A percentile compares a stretch with the other conserved stretches of the same genome.
Conservation (phyloP, 2,329 filamentous ascomycete genomes). For the Immersiporthe knoxdaviesiana region DNA sequence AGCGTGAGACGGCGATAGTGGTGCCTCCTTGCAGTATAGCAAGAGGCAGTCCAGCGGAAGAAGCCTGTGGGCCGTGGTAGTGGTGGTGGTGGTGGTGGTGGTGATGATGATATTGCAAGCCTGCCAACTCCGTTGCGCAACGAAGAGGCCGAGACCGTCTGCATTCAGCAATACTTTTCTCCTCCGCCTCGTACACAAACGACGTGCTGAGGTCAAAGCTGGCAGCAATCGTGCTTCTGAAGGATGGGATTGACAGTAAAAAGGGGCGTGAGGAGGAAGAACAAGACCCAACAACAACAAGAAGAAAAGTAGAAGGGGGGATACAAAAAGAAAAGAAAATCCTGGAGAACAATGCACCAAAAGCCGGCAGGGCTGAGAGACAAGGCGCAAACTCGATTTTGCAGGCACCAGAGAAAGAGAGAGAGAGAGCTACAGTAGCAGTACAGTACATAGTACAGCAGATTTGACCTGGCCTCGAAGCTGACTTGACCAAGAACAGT, state of each 20-base stretch:
- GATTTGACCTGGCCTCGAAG: background rate
- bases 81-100: constrained; percentile 8
- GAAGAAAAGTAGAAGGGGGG: background rate
- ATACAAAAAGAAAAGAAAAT: background rate
- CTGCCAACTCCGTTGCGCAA: constrained; percentile 27
- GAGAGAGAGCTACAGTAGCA: background rate
- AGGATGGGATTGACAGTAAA: background rate
- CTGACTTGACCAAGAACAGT: constrained; percentile 6
- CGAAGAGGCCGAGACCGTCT: constrained; percentile 26
- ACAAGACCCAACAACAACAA: background rate
- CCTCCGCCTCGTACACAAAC: constrained; percentile 24
- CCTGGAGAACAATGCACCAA: background rate
- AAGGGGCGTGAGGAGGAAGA: background rate
- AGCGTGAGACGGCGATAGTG: constrained; percentile 5
- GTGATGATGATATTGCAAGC: constrained; percentile 4
- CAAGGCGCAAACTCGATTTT: constrained; percentile 10
- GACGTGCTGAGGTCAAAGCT: constrained; percentile 8
- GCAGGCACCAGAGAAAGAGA: background rate
- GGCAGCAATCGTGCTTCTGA: background rate
- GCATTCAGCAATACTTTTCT: constrained; percentile 26
- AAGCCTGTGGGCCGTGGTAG: constrained; percentile 2
- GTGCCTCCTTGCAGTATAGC: constrained; percentile 12
- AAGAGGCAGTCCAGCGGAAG: background rate
- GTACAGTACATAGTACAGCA: background rate
- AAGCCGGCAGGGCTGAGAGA: constrained; percentile 1